Evolutionary conservation across 1,284 basidiomycete genomes (phyloP).

Genomic region (Cutaneotrichosporon spelunceum): DNA sequence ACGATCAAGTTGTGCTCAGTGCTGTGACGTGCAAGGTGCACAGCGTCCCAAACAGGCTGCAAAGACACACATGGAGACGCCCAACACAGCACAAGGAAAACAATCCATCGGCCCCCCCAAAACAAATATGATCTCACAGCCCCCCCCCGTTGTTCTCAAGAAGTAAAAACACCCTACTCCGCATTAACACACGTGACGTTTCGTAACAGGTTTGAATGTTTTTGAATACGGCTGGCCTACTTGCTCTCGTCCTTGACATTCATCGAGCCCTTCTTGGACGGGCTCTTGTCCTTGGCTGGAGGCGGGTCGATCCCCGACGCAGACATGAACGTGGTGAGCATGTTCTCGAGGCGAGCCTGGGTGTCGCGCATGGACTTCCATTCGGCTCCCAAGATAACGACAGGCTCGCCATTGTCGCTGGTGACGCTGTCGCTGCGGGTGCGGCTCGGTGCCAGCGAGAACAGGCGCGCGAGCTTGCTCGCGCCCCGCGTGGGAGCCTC

Average conservation of each 20-base stretch:
- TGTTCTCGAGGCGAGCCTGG: slow-evolving; percentile 42
- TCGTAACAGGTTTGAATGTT: background rate
- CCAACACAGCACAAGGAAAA: background rate
- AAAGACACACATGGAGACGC: too few relatives aligned
- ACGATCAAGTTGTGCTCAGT: background rate
- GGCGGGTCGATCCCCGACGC: slow-evolving; percentile 13
- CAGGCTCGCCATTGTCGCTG: too few relatives aligned
- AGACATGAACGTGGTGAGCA: slow-evolving; percentile 35
- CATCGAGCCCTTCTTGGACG: background rate
- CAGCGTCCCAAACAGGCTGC: too few relatives aligned
- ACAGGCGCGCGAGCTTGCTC: slow-evolving; percentile 1
- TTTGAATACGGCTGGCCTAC: background rate
- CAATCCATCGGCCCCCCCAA: background rate
- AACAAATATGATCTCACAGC: too few relatives aligned
- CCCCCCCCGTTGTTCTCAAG: background rate
- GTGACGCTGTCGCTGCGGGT: background rate
- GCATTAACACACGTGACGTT: background rate
- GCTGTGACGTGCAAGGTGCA: too few relatives aligned
- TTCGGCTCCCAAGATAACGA: slow-evolving; percentile 23
- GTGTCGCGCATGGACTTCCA: slow-evolving; percentile 34
- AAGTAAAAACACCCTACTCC: background rate
- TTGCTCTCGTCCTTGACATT: slow-evolving; percentile 1
- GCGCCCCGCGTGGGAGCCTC: slow-evolving; percentile 1
- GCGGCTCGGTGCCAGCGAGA: slow-evolving; percentile 7
- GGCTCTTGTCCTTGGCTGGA: background rate